Percentiles rank a stretch among this genome's conserved stretches.
Conservation (phyloP, 140 eudicot species). For the Bidens hawaiensis region DNA sequence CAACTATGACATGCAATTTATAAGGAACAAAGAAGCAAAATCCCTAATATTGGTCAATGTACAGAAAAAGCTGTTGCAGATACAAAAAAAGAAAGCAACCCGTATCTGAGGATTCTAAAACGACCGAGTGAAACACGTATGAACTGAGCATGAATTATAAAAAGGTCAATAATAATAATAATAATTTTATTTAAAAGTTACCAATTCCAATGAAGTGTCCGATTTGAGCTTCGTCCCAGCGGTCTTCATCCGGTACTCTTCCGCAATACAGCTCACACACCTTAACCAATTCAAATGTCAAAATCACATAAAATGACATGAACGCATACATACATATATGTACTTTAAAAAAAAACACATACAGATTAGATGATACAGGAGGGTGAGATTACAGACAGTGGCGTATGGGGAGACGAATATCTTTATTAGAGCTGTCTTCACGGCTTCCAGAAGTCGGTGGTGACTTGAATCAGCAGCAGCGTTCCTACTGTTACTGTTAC, state of each 20-base stretch:
- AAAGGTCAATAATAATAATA: background rate
- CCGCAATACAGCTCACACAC: constrained; percentile 96
- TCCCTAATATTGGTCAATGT: too few species aligned
- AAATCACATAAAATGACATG: background rate
- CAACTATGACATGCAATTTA: too few species aligned
- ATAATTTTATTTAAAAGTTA: constrained; percentile 13
- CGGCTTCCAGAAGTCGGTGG: constrained; percentile 61
- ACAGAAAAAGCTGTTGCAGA: too few species aligned
- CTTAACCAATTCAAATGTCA: constrained; percentile 20
- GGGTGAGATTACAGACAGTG: constrained; percentile 34
- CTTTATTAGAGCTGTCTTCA: constrained; percentile 76
- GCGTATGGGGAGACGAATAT: constrained; percentile 92
- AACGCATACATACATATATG: background rate
- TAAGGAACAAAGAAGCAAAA: too few species aligned
- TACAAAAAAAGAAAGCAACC: too few species aligned
- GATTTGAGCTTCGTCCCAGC: constrained; percentile 90
- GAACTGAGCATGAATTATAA: background rate
- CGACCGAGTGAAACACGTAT: background rate
- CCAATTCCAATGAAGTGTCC: constrained; percentile 96
- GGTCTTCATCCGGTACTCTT: constrained; percentile 68
- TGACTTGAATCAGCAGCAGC: constrained; percentile 57
- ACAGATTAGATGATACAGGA: too few species aligned
- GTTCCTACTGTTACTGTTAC: constrained; percentile 36
- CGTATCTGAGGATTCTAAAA: background rate
- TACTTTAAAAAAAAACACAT: background rate